phyloP scores from a whole-genome alignment of 192 early-diverging fungal genomes.

The Globomyces pollinis-pini region DNA sequence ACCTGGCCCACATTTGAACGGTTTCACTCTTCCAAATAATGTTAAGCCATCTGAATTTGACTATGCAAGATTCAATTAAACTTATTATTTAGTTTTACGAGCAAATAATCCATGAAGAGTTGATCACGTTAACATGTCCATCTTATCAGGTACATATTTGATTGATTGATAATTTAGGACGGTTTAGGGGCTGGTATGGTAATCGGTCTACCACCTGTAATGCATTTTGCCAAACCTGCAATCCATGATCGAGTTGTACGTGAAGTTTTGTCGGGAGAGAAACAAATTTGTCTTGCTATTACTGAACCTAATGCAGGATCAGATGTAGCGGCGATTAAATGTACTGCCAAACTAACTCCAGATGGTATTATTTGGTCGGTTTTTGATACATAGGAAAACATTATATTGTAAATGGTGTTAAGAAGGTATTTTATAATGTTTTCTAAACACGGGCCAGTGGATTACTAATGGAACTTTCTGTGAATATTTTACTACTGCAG shows the following conservation, averaged over 20 bases:
- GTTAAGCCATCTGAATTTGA: slow-evolving; percentile 16
- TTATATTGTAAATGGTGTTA: slow-evolving; percentile 24
- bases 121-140: slow-evolving; percentile 10
- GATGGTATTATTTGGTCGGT: too few relatives aligned
- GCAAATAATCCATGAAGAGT: slow-evolving; percentile 2
- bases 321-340: slow-evolving; percentile 22
- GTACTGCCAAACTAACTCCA: slow-evolving; percentile 15
- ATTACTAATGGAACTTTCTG: slow-evolving; percentile 39
- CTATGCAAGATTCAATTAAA: too few relatives aligned
- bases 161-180: slow-evolving; percentile 11
- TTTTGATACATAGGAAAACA: too few relatives aligned
- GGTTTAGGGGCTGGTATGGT: slow-evolving; percentile 25
- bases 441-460: slow-evolving; percentile 99
- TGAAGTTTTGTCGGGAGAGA: slow-evolving; percentile 35
- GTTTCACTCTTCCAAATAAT: neutral
- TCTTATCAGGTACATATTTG: slow-evolving; percentile 24
- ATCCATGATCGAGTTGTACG: slow-evolving; percentile 35
- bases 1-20: neutral
- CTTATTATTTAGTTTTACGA: too few relatives aligned
- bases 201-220: slow-evolving; percentile 64
- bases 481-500: slow-evolving; percentile 23
- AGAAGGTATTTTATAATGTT: neutral
- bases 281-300: slow-evolving; percentile 46
- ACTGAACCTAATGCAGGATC: slow-evolving; percentile 28
- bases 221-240: slow-evolving; percentile 54